Evolutionary conservation across 2,329 filamentous ascomycete genomes (phyloP), one percentile per base, ranked within the genome.

Genomic region (Hypoxylon sp.): DNA sequence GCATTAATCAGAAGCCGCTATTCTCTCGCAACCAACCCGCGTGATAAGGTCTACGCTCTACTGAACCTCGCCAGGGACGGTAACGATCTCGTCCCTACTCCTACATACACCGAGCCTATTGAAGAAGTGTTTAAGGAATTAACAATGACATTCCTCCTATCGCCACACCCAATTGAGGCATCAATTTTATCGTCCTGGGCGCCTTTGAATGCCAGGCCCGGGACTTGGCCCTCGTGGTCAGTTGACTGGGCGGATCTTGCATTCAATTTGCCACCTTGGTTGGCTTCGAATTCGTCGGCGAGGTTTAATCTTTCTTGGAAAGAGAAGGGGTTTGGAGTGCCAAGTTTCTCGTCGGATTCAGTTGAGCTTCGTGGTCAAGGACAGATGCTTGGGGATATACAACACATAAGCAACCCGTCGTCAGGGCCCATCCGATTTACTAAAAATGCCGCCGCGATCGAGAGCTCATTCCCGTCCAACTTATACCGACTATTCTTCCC

Each of bases 231-330:
- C n/a, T 17, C 49, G 1, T 65, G 62, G 49, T 25, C 32, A 9
- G 50, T 65, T 30, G 56, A 65, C 28, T 65, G 62, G 62, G 57
- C 62, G 9, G 62, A 60, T 41, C 41, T 65, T 9, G 55, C 55
- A 13, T 65, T 45, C 25, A 60, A 60, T 13, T 34, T 55, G 11
- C 62, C 62, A 4, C 49, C 32, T 10, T 65, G 62, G 62, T 32
- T 65, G 34, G 30, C 56, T 2, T 53, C 62, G 6, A 65, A 60
- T 21, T 21, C 59, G 25, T 17, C 43, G 2, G 19, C 13, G 1
- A 59, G 45, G 21, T 59, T 46, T 19, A 59, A 17, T 59, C 30
- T 19, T 14, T n/a, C 11, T 21, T 23, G 19, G 28, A 49, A 23
- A 19, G 55, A 49, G n/a, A 49, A 32, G 28, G 17, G 19, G 11